Percentiles rank a stretch among this genome's conserved stretches.
phyloP scores from a whole-genome alignment of 371 early-diverging fungal genomes.

The Blakeslea trispora region DNA sequence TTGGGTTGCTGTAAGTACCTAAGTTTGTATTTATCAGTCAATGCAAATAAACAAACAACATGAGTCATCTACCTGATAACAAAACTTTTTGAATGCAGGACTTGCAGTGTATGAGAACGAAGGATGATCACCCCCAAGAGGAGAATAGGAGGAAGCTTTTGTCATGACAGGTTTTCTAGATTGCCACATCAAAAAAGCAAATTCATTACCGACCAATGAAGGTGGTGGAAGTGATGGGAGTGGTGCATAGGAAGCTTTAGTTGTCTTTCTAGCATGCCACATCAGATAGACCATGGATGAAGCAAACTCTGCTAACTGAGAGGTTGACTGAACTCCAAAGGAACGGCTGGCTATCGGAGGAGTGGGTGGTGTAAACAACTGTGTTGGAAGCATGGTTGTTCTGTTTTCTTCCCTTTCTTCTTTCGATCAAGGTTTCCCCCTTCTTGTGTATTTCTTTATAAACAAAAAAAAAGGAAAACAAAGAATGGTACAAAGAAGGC shows the following conservation, averaged over 20 bases:
- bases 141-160: conserved; percentile 14
- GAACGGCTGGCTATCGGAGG: conserved; percentile 5
- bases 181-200: conserved; percentile 26
- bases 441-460: conserved; percentile 12
- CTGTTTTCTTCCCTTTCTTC: background rate
- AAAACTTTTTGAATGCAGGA: conserved; percentile 63
- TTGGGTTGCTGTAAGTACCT: conserved; percentile 59
- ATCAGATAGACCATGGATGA: conserved; percentile 65
- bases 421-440: conserved; percentile 5
- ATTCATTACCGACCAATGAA: conserved; percentile 14
- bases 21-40: background rate
- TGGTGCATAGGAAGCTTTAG: conserved; percentile 8
- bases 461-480: background rate
- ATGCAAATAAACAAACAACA: too few species aligned
- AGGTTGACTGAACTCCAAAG: conserved; percentile 10
- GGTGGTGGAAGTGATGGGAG: conserved; percentile 13
- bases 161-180: conserved; percentile 19
- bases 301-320: conserved; percentile 62
- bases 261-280: conserved; percentile 58
- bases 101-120: conserved; percentile 46
- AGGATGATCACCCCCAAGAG: conserved; percentile 16
- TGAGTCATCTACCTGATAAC: conserved; percentile 50
- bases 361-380: conserved; percentile 10
- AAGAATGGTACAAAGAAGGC: too few species aligned
- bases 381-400: conserved; percentile 11